These are phyloP conservation scores for Aspergillus melleus DNA, from an alignment of 2,329 filamentous ascomycete genomes.

Conservation along the genomic window DNA sequence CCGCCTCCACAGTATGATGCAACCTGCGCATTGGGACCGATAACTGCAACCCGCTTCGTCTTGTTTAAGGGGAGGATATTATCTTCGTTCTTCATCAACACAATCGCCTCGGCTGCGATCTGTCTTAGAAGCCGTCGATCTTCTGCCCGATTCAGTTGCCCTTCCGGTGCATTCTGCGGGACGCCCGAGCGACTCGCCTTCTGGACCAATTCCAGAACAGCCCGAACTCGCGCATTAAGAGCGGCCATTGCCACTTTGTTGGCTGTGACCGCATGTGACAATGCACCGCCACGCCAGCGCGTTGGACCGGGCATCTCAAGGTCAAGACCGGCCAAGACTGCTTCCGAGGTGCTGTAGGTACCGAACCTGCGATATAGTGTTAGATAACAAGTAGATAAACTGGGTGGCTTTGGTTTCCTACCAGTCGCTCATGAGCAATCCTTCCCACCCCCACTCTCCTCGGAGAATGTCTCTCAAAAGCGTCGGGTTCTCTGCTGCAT, in stretches of 20 bases:
- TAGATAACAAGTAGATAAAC: neutral
- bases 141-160: constrained; percentile 58
- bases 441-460: constrained; percentile 49
- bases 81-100: constrained; percentile 71
- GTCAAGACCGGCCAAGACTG: constrained; percentile 47
- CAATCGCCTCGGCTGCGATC: constrained; percentile 68
- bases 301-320: constrained; percentile 51
- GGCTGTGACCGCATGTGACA: constrained; percentile 50
- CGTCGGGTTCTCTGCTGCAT: constrained; percentile 44
- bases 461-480: constrained; percentile 45
- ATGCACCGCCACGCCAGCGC: constrained; percentile 41
- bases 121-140: constrained; percentile 65
- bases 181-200: constrained; percentile 55
- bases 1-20: constrained; percentile 61
- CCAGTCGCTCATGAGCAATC: constrained; percentile 51
- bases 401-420: constrained; percentile 15
- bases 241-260: constrained; percentile 58
- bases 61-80: constrained; percentile 59
- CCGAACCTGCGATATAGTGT: constrained; percentile 37
- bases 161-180: constrained; percentile 56
- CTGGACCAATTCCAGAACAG: constrained; percentile 60
- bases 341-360: constrained; percentile 46
- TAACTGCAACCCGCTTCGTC: constrained; percentile 51
- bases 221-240: constrained; percentile 59
- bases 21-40: constrained; percentile 55